Evolutionary conservation across 2,329 filamentous ascomycete species (phyloP), one percentile per base, ranked within the genome.

Genomic region (Botrytis medusae): DNA sequence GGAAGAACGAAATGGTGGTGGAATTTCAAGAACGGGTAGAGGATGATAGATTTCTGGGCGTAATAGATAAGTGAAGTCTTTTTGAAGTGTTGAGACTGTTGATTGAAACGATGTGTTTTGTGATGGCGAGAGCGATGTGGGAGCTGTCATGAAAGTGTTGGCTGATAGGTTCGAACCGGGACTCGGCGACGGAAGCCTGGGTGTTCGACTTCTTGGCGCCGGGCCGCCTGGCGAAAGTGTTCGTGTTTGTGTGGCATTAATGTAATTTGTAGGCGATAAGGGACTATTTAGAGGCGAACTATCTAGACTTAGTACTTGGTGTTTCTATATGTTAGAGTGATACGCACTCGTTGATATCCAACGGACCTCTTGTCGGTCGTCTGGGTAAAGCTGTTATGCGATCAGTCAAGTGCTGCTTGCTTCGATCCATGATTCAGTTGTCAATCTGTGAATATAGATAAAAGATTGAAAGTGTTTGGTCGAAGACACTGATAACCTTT

Each of bases 31-130:
- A 25, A 87, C 87, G 0, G 92, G 90, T 37, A 98, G 85, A 2
- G 92, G 90, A 80, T 97, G 95, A 84, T 95, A 98, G 72, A 95
- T 91, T 76, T 93, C 89, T 4, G 93, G 91, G 32, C 91, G 89
- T 18, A 96, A 88, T 63, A 98, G 89, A 81, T 92, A 95, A 29
- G 91, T 89, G 77, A 97, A 92, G 83, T 97, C 92, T 79, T 93
- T 92, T 51, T 84, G 82, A n/a, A 85, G 81, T 18, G 83, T 78
- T 73, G 84, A 81, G 62, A 81, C 74, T 68, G 74, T 77, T 25
- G 79, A 77, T 40, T 70, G 73, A 14, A 74, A 76, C 16, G 82
- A 75, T 29, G 78, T 72, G 79, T 77, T 77, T 80, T 77, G 71
- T 16, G 76, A 75, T 70, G 77, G 74, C 57, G 68, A 76, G 64